Evolutionary conservation across 768 basidiomycete genomes (phyloP), one percentile per base, ranked within the genome.

Genomic region (Termitomyces sp.): DNA sequence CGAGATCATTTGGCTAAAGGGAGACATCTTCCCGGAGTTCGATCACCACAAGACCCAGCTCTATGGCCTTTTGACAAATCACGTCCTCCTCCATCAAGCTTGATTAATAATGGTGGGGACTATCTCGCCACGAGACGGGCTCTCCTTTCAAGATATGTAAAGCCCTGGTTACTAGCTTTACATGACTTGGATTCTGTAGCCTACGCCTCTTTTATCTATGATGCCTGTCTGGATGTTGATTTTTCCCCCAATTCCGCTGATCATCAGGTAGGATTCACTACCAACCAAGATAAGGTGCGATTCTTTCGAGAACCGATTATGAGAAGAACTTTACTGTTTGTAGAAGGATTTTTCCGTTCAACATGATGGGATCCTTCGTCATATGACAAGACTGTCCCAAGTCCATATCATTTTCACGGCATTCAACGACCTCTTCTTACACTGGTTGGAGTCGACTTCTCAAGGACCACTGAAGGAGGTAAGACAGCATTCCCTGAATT

Each of bases 111-210:
- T 64, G 87, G 89, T 0, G 82, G 86, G 19, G 84, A 88, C 58
- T 93, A 90, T 65, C 72, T 89, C 44, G 77, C 80, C 15, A 74
- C 79, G 24, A 74, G 90, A 38, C 75, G 79, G 38, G 68, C 72
- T 2, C 68, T 93, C 21, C 67, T 83, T 49, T 62, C 67, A 19
- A 76, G 72, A 59, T 90, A 88, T 64, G 85, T 77, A 14, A 65
- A 74, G 17, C 79, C 78, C 21, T 93, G 91, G 91, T 71, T 93
- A 43, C 70, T 77, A 28, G 83, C 85, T 37, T 68, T 92, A 24
- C 86, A 90, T 65, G 74, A 84, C 47, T 79, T 81, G 51, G 82
- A 87, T 62, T 60, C 78, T 19, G 67, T 66, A 1, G 64, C 74
- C 8, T 93, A 88, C 64, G 73, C 76, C 10, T 63, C 67, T 26